Evolutionary conservation across 208 protist genomes (phyloP).

Genomic region (Tritrichomonas foetus): DNA sequence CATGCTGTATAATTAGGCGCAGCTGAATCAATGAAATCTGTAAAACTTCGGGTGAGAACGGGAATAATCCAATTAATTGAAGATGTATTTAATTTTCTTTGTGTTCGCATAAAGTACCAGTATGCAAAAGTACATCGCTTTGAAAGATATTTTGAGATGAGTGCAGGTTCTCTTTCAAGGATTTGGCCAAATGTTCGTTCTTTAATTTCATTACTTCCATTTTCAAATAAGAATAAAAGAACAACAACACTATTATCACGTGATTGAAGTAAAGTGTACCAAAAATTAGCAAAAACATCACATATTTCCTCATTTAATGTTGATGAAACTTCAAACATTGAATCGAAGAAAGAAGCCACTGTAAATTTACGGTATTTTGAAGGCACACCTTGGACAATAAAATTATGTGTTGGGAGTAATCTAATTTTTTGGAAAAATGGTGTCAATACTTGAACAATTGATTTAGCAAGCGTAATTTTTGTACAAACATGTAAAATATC

Average conservation of each 20-base stretch:
- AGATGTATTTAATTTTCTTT: neutral
- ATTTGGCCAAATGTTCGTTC: neutral
- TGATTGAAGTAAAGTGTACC: neutral
- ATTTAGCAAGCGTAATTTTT: neutral
- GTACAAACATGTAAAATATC: neutral
- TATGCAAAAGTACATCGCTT: neutral
- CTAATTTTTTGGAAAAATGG: neutral
- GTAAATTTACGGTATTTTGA: neutral
- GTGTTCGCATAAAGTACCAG: slow-evolving; percentile 5
- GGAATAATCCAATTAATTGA: neutral
- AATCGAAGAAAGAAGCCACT: neutral
- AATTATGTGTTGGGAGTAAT: neutral
- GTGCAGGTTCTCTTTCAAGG: neutral
- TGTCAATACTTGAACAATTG: neutral
- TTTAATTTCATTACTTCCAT: neutral
- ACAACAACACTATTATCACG: neutral
- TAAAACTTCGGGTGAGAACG: neutral
- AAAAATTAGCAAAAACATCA: neutral
- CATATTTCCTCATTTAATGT: neutral
- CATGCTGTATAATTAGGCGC: neutral
- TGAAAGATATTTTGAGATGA: neutral
- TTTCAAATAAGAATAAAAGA: neutral
- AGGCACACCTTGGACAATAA: neutral
- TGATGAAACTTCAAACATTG: neutral
- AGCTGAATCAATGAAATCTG: neutral